phyloP scores from a whole-genome alignment of 1,284 basidiomycete genomes.

The Fomitopsis palustris region DNA sequence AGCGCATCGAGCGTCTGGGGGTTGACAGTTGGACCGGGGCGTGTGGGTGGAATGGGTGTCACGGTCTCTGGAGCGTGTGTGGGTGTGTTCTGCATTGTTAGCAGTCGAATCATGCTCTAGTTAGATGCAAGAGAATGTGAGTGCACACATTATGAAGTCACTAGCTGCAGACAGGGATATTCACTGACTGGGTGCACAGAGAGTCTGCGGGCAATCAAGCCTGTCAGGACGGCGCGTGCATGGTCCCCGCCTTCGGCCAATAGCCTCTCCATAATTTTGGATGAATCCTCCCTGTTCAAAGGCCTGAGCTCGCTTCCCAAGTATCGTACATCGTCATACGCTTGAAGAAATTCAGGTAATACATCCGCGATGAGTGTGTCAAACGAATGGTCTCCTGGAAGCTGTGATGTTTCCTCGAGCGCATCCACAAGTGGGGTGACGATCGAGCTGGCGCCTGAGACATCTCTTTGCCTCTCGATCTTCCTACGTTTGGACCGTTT shows the following conservation, averaged over 20 bases:
- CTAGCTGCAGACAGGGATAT: too few relatives aligned
- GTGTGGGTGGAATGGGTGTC: slow-evolving; percentile 16
- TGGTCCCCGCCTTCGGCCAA: background rate
- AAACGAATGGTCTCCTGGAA: slow-evolving; percentile 13
- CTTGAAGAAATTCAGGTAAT: slow-evolving; percentile 16
- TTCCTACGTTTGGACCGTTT: slow-evolving; percentile 4
- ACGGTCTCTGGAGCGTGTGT: slow-evolving; percentile 8
- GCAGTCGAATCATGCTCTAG: slow-evolving; percentile 19
- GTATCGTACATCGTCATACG: slow-evolving; percentile 12
- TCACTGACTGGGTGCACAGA: slow-evolving; percentile 13
- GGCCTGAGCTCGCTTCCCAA: background rate
- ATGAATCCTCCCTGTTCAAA: slow-evolving; percentile 8
- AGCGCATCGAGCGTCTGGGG: slow-evolving; percentile 50
- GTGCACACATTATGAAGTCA: too few relatives aligned
- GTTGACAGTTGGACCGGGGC: slow-evolving; percentile 25
- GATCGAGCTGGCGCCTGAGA: background rate
- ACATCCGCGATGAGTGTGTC: slow-evolving; percentile 20
- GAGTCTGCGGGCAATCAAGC: slow-evolving; percentile 13
- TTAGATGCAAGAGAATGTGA: background rate
- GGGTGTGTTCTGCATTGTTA: slow-evolving; percentile 11
- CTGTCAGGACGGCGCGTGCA: background rate
- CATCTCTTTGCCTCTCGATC: background rate
- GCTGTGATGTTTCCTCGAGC: background rate
- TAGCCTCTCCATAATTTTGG: slow-evolving; percentile 9
- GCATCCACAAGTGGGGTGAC: background rate